Conservation (phyloP, 2,329 filamentous ascomycete species). For the Pleoardoris graminearum region DNA sequence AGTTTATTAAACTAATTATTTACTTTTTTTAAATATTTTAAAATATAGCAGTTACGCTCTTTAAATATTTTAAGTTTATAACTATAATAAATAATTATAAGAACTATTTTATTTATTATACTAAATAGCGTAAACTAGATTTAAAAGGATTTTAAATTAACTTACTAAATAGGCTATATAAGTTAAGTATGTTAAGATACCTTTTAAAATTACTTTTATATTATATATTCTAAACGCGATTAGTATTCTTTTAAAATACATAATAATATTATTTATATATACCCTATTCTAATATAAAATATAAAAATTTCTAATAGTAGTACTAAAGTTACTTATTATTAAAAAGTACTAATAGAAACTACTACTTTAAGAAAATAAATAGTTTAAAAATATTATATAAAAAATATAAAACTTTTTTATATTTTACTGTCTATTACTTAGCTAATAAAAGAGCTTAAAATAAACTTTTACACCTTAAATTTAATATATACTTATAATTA, state of each 20-base stretch:
- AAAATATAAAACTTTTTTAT: conserved; percentile 16
- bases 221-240: conserved; percentile 13
- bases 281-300: conserved; percentile 13
- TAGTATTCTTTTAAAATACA: conserved; percentile 11
- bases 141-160: conserved; percentile 9
- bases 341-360: conserved; percentile 14
- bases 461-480: conserved; percentile 15
- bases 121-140: conserved; percentile 13
- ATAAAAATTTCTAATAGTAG: conserved; percentile 6
- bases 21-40: conserved; percentile 10
- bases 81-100: conserved; percentile 8
- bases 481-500: conserved; percentile 8
- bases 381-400: conserved; percentile 11
- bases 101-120: conserved; percentile 11
- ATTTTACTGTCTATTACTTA: conserved; percentile 14
- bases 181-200: conserved; percentile 8
- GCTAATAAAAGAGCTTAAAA: conserved; percentile 12
- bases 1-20: conserved; percentile 12
- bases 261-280: conserved; percentile 10
- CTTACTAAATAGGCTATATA: conserved; percentile 12
- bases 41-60: conserved; percentile 12
- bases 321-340: conserved; percentile 11
- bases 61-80: conserved; percentile 8
- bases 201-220: conserved; percentile 8
- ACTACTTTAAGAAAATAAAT: conserved; percentile 11